These are phyloP conservation scores for Amaranthus hypochondriacus DNA, from an alignment of 148 eudicot genomes.

Conservation along the genomic window DNA sequence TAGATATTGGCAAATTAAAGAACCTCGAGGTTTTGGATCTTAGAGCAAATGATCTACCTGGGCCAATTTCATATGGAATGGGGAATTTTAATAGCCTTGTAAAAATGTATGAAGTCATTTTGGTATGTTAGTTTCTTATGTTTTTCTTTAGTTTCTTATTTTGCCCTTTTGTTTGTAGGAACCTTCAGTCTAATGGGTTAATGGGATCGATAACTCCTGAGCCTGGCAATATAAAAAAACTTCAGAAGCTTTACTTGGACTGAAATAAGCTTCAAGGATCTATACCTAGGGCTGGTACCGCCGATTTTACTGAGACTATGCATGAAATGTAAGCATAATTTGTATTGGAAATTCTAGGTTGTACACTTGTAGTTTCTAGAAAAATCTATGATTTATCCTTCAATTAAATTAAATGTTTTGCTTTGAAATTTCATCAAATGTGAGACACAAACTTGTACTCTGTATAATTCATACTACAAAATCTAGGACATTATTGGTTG, in stretches of 20 bases:
- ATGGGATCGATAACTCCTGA: constrained; percentile 66
- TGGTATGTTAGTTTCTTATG: background rate
- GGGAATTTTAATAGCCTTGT: constrained; percentile 55
- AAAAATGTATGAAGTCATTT: constrained; percentile 51
- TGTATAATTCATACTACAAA: background rate
- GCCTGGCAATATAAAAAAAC: constrained; percentile 58
- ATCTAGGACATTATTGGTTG: background rate
- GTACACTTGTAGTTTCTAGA: background rate
- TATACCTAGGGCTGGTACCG: constrained; percentile 46
- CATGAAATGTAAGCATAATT: constrained; percentile 55
- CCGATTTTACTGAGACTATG: constrained; percentile 27
- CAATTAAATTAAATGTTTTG: background rate
- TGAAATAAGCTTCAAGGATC: constrained; percentile 82
- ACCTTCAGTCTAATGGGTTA: constrained; percentile 75
- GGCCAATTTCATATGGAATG: constrained; percentile 70
- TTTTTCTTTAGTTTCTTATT: constrained; percentile 9
- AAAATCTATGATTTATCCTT: background rate
- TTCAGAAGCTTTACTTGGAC: constrained; percentile 73
- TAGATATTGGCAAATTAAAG: constrained; percentile 64
- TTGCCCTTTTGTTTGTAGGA: constrained; percentile 36
- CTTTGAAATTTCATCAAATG: background rate
- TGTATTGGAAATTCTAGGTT: background rate
- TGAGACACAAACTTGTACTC: background rate
- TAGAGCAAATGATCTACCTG: constrained; percentile 63
- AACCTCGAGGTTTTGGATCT: constrained; percentile 73